Conservation (phyloP, 371 early-diverging fungal genomes). For the Fennellomyces sp. region DNA sequence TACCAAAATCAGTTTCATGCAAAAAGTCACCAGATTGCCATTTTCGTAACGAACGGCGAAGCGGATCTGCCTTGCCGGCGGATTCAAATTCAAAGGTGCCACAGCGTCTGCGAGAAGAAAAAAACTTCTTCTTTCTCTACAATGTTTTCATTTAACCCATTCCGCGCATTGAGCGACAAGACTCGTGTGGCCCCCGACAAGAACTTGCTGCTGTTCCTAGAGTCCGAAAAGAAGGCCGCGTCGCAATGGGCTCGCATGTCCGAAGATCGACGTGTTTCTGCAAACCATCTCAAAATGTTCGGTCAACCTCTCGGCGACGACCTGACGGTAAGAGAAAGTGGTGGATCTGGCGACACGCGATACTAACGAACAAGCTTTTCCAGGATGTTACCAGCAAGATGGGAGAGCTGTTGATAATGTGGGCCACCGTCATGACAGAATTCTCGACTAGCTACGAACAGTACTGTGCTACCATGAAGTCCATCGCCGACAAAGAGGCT, state of each 20-base stretch:
- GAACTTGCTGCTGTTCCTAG: constrained; percentile 24
- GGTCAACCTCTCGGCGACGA: constrained; percentile 42
- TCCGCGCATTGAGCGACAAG: constrained; percentile 14
- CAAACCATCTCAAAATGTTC: constrained; percentile 36
- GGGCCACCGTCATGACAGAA: constrained; percentile 33
- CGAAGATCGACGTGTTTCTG: constrained; percentile 31
- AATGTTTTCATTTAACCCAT: constrained; percentile 36
- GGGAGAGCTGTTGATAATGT: constrained; percentile 30
- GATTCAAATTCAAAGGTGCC: background rate
- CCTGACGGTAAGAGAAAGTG: constrained; percentile 30
- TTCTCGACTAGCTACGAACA: constrained; percentile 42
- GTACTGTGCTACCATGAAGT: constrained; percentile 38
- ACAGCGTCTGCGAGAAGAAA: background rate
- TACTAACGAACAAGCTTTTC: background rate
- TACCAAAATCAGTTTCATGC: too few species aligned
- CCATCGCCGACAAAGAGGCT: constrained; percentile 34
- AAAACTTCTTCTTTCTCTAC: constrained; percentile 1
- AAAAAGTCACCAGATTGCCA: background rate
- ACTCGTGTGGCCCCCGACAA: constrained; percentile 19
- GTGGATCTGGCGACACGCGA: background rate
- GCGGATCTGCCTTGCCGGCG: background rate
- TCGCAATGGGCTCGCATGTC: constrained; percentile 27
- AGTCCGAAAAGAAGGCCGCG: constrained; percentile 27
- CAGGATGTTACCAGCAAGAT: constrained; percentile 42
- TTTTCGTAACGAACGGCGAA: background rate